A percentile compares a stretch with the other conserved stretches of the same genome.
Conservation (phyloP, 768 basidiomycete genomes). For the Suillus hirtellus region DNA sequence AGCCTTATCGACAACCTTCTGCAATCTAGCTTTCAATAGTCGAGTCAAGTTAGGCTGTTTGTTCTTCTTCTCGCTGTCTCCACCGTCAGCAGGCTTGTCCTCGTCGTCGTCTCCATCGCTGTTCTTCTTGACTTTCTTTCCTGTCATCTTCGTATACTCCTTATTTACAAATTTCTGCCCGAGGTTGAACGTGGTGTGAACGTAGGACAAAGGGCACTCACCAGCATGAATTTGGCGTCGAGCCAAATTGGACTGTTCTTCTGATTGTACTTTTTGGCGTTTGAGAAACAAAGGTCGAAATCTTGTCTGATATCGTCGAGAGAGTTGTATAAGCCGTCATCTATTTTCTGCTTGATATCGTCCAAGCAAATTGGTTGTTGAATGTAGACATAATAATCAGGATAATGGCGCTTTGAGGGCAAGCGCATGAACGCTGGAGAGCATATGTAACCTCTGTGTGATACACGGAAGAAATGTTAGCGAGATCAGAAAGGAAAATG, state of each 20-base stretch:
- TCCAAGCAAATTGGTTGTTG: conserved; percentile 82
- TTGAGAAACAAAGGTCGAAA: conserved; percentile 76
- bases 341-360: conserved; percentile 82
- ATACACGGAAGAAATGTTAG: conserved; percentile 32
- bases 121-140: conserved; percentile 41
- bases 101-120: conserved; percentile 40
- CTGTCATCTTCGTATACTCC: conserved; percentile 48
- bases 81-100: conserved; percentile 41
- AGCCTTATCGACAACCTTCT: conserved; percentile 72
- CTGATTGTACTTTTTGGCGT: conserved; percentile 82
- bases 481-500: conserved; percentile 44
- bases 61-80: conserved; percentile 46
- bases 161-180: conserved; percentile 47
- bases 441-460: conserved; percentile 59
- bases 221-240: conserved; percentile 81
- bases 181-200: conserved; percentile 4
- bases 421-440: conserved; percentile 67
- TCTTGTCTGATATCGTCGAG: conserved; percentile 69
- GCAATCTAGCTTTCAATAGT: conserved; percentile 64
- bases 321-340: conserved; percentile 56
- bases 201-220: conserved; percentile 28
- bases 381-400: conserved; percentile 86
- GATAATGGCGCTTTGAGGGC: conserved; percentile 70
- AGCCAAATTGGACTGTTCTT: conserved; percentile 77
- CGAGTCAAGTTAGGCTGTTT: conserved; percentile 66